Percentiles rank a stretch among this genome's conserved stretches.
Evolutionary conservation across 768 basidiomycete species (phyloP).

Genomic region (Plicaturopsis crispa): DNA sequence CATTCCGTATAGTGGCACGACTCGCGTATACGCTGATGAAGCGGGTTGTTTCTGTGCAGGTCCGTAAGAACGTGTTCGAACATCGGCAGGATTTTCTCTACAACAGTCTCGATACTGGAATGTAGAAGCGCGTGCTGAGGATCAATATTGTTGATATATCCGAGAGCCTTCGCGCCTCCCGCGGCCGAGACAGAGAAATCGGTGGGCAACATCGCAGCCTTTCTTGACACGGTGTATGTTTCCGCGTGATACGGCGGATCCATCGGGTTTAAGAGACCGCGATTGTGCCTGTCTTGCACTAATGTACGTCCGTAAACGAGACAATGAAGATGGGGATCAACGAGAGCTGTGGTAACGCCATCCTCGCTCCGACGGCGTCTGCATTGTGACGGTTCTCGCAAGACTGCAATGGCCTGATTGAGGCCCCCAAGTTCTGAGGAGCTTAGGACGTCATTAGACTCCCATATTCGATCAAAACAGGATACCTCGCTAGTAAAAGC

Average conservation of each 20-base stretch:
- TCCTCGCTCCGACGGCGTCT: conserved; percentile 11
- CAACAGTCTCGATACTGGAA: conserved; percentile 21
- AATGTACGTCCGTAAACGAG: conserved; percentile 34
- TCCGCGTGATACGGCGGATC: conserved; percentile 22
- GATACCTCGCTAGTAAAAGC: conserved; percentile 34
- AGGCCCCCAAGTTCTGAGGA: conserved; percentile 9
- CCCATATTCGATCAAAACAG: conserved; percentile 52
- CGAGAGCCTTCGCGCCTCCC: conserved; percentile 24
- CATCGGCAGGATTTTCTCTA: conserved; percentile 34
- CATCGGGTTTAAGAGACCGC: conserved; percentile 15
- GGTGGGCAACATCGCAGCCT: conserved; percentile 37
- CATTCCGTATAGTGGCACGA: conserved; percentile 32
- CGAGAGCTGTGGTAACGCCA: conserved; percentile 18
- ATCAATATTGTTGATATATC: conserved; percentile 51
- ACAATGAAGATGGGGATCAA: conserved; percentile 32
- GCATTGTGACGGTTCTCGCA: conserved; percentile 9
- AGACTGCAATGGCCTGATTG: conserved; percentile 13
- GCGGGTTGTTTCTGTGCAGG: conserved; percentile 40
- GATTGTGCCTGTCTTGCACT: conserved; percentile 18
- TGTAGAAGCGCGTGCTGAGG: conserved; percentile 25
- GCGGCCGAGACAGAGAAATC: conserved; percentile 27
- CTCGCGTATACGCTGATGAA: conserved; percentile 33
- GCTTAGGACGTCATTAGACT: conserved; percentile 24
- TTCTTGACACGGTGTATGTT: conserved; percentile 31
- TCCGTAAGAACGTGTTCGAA: conserved; percentile 48